Conservation (phyloP, 805 yeast genomes). For the Kodamaea sagamina region DNA sequence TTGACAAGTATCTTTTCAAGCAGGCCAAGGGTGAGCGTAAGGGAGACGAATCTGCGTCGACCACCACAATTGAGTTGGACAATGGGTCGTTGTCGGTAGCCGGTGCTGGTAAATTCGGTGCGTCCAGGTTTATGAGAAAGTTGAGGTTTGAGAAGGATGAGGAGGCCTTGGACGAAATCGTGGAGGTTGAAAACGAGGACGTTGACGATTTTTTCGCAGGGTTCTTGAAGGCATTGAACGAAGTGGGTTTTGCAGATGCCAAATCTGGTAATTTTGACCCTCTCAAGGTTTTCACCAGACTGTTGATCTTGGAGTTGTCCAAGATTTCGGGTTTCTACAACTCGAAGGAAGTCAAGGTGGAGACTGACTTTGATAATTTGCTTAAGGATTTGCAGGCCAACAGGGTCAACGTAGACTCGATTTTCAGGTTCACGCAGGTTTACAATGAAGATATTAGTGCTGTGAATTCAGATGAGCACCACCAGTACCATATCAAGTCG, state of each 20-base stretch:
- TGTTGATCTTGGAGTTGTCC: slow-evolving; percentile 48
- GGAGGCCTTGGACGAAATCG: slow-evolving; percentile 8
- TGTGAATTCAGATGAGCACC: slow-evolving; percentile 21
- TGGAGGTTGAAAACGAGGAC: slow-evolving; percentile 10
- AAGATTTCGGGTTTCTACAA: slow-evolving; percentile 57
- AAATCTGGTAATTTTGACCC: slow-evolving; percentile 22
- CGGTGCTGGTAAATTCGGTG: slow-evolving; percentile 12
- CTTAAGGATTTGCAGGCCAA: slow-evolving; percentile 31
- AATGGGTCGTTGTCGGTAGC: slow-evolving; percentile 8
- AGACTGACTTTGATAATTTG: slow-evolving; percentile 43
- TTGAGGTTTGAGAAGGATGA: slow-evolving; percentile 18
- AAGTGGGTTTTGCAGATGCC: not conserved
- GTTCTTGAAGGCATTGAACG: not conserved
- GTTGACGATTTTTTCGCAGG: not conserved
- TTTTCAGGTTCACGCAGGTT: slow-evolving; percentile 28
- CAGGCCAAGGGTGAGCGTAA: not conserved
- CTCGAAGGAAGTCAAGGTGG: slow-evolving; percentile 48
- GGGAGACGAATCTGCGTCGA: slow-evolving; percentile 1
- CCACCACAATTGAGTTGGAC: slow-evolving; percentile 9
- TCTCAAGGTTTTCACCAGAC: slow-evolving; percentile 47
- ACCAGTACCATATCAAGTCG: slow-evolving; percentile 20
- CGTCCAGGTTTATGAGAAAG: slow-evolving; percentile 20
- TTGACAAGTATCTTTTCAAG: slow-evolving; percentile 15
- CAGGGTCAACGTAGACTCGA: slow-evolving; percentile 28
- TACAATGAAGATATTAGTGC: slow-evolving; percentile 20